Evolutionary conservation across 345 rosid species (phyloP).

Genomic region (Schrenkiella parvula): DNA sequence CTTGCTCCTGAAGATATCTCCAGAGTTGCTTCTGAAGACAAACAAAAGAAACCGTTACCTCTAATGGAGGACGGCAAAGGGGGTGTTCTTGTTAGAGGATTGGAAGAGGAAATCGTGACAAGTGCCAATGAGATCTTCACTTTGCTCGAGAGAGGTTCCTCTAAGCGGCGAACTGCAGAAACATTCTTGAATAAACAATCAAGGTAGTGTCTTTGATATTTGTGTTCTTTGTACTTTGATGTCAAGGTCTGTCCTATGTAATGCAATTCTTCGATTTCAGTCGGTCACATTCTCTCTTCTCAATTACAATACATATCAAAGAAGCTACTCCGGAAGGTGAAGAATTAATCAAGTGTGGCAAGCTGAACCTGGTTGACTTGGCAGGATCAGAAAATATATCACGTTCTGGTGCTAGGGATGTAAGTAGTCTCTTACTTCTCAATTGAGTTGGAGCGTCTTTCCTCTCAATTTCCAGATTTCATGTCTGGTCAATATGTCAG

Average conservation of each 20-base stretch:
- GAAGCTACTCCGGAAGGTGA: slow-evolving; percentile 99
- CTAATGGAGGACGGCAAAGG: slow-evolving; percentile 99
- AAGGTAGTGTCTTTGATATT: slow-evolving; percentile 46
- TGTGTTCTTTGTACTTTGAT: background rate
- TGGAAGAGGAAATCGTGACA: slow-evolving; percentile 97
- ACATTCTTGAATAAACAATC: slow-evolving; percentile 96
- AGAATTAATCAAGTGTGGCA: slow-evolving; percentile 96
- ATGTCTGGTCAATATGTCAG: background rate
- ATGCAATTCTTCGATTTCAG: slow-evolving; percentile 39
- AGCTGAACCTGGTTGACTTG: slow-evolving; percentile 93
- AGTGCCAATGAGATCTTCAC: slow-evolving; percentile 92
- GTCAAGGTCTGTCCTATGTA: background rate
- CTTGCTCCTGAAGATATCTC: slow-evolving; percentile 97
- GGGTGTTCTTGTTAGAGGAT: slow-evolving; percentile 95
- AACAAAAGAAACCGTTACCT: slow-evolving; percentile 90
- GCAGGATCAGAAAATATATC: slow-evolving; percentile 99
- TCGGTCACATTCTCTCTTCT: slow-evolving; percentile 97
- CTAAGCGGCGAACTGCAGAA: slow-evolving; percentile 97
- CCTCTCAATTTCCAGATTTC: background rate
- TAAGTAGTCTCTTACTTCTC: slow-evolving; percentile 22
- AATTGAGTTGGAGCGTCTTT: background rate
- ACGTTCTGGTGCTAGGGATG: slow-evolving; percentile 99
- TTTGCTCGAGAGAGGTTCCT: slow-evolving; percentile 91
- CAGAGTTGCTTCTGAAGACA: slow-evolving; percentile 64
- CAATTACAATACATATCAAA: slow-evolving; percentile 95